Base-by-base conservation (phyloP, 176 grass and related monocot genomes). In the Pharus latifolius region DNA sequence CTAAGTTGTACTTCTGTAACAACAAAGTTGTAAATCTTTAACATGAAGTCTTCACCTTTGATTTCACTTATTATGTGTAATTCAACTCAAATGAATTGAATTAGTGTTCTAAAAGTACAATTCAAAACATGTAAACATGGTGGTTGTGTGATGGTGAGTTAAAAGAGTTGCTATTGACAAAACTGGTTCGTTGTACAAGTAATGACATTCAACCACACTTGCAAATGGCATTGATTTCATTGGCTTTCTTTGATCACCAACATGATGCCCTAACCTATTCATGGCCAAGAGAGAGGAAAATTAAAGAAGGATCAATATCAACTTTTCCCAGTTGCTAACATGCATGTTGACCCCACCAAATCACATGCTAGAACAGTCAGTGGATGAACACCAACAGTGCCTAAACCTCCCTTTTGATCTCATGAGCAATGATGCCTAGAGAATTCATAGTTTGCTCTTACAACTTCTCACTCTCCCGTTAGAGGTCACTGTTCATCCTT, bases 321-420 rank as follows among this genome's bases (percentile, higher is more conserved):
- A 49, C 55, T 33, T 72, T 49, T 42, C 23, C 41, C 29, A 56
- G 42, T 61, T 52, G 24, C 51, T 67, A 26, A 13, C 49, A 27
- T 51, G n/a, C 55, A 32, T 8, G 17, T 32, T 40, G 60, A 41
- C 47, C 74, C 46, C n/a, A n/a, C 15, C 31, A n/a, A 44, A 63
- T 64, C 84, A 79, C 80, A 88, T 83, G 85, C 24, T 20, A 30
- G 34, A 70, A 75, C 38, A 84, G 75, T 75, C 76, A 65, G 20
- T 43, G 56, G 77, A 84, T 13, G 47, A 37, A 35, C 45, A 4
- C n/a, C 45, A 19, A 63, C 55, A 77, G 3, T 30, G 35, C 26
- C 23, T 41, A 48, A 51, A 43, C 35, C n/a, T 59, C 65, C 46
- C 9, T 41, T 73, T 79, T 53, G 61, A 83, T 72, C 27, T 35